phyloP scores from a whole-genome alignment of 768 basidiomycete species.

The Macrolepiota fuliginosa region DNA sequence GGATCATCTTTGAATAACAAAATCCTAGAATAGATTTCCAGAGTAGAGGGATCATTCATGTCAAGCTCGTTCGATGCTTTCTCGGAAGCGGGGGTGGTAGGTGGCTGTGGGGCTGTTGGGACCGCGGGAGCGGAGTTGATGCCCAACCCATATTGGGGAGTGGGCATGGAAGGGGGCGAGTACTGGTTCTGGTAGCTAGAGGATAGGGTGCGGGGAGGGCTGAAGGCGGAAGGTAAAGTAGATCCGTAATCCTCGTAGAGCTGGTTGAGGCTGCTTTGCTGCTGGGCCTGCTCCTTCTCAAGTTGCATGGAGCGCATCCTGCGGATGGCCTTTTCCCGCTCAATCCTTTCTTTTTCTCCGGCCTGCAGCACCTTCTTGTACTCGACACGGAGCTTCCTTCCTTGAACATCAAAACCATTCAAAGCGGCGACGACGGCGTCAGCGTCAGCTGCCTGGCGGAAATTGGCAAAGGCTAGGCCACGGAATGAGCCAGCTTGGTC shows the following conservation, averaged over 20 bases:
- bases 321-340: constrained; percentile 96
- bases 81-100: constrained; percentile 61
- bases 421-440: constrained; percentile 94
- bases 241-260: constrained; percentile 77
- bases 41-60: constrained; percentile 90
- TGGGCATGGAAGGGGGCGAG: constrained; percentile 60
- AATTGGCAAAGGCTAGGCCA: constrained; percentile 97
- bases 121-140: constrained; percentile 50
- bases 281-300: constrained; percentile 69
- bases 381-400: constrained; percentile 96
- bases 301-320: constrained; percentile 98
- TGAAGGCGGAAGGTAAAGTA: constrained; percentile 56
- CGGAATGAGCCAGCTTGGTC: constrained; percentile 96
- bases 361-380: constrained; percentile 99
- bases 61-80: constrained; percentile 78
- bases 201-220: constrained; percentile 74
- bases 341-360: constrained; percentile 98
- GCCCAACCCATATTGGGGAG: constrained; percentile 40
- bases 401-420: constrained; percentile 95
- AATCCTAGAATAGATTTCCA: constrained; percentile 97
- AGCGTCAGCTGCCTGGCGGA: constrained; percentile 86
- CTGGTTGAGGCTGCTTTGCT: constrained; percentile 48
- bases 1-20: constrained; percentile 96
- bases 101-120: constrained; percentile 51
- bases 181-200: constrained; percentile 65